Percentiles rank a stretch among this genome's conserved stretches.
Evolutionary conservation across 73 alveolate species (phyloP).

Genomic region (Paramecium sexaurelia): DNA sequence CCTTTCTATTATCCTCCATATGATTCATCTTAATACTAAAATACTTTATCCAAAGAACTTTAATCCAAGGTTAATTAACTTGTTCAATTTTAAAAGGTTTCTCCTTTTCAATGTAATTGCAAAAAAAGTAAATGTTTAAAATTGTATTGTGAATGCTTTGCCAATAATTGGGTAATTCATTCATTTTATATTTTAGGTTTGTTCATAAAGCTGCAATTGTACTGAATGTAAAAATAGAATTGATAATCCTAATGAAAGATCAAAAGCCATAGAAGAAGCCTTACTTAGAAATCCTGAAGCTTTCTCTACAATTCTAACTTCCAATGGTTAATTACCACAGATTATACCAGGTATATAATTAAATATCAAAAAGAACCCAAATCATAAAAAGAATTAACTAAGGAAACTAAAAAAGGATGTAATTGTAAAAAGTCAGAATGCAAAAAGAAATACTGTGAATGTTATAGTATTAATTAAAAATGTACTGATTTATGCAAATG

Average conservation of each 20-base stretch:
- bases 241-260: constrained; percentile 54
- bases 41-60: constrained; percentile 56
- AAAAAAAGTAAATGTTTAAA: constrained; percentile 59
- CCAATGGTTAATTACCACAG: not conserved
- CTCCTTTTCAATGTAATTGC: constrained; percentile 57
- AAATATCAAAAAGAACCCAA: not conserved
- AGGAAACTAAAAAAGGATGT: constrained; percentile 66
- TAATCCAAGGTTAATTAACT: constrained; percentile 8
- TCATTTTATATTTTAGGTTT: not conserved
- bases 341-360: not conserved
- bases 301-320: not conserved
- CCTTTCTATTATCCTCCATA: constrained; percentile 3
- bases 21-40: constrained; percentile 14
- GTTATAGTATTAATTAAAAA: constrained; percentile 67
- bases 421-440: constrained; percentile 81
- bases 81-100: not conserved
- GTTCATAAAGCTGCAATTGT: constrained; percentile 61
- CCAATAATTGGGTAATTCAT: constrained; percentile 44
- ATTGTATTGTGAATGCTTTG: constrained; percentile 67
- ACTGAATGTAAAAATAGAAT: constrained; percentile 58
- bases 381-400: not conserved
- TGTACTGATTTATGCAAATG: constrained; percentile 74
- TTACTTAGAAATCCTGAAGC: constrained; percentile 65
- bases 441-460: constrained; percentile 78
- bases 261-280: constrained; percentile 60